Percentiles rank a stretch among this genome's conserved stretches.
phyloP scores from a whole-genome alignment of 1,139 yeast genomes.

The Trichomonascaceae sp. region DNA sequence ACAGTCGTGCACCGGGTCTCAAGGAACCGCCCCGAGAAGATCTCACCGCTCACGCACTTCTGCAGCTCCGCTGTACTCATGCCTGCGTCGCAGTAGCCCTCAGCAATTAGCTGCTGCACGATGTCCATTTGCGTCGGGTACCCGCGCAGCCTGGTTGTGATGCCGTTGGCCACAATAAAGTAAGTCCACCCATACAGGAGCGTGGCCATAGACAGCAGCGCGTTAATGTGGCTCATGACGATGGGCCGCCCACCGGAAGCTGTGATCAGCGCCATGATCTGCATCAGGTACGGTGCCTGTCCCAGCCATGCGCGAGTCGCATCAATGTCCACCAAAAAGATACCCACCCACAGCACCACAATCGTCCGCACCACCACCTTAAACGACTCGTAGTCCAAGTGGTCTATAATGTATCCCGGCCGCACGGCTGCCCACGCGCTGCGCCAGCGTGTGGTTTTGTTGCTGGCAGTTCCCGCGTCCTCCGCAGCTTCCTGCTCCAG shows the following conservation, averaged over 20 bases:
- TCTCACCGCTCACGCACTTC: slow-evolving; percentile 10
- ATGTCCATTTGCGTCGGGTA: slow-evolving; percentile 10
- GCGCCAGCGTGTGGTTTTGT: slow-evolving; percentile 1
- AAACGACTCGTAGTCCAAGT: slow-evolving; percentile 16
- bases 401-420: slow-evolving; percentile 18
- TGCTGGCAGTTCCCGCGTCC: slow-evolving; percentile 3
- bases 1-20: slow-evolving; percentile 14
- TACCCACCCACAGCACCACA: slow-evolving; percentile 16
- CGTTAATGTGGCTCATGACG: slow-evolving; percentile 10
- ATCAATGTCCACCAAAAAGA: slow-evolving; percentile 12
- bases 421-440: slow-evolving; percentile 9
- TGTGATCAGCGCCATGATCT: slow-evolving; percentile 16
- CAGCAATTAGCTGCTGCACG: slow-evolving; percentile 7
- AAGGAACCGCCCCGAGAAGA: slow-evolving; percentile 17
- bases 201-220: slow-evolving; percentile 10
- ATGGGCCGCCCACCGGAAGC: slow-evolving; percentile 19
- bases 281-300: slow-evolving; percentile 16
- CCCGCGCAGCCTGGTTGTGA: slow-evolving; percentile 17
- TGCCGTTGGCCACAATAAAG: slow-evolving; percentile 15
- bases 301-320: slow-evolving; percentile 16
- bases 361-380: slow-evolving; percentile 17
- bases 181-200: slow-evolving; percentile 13
- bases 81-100: slow-evolving; percentile 17
- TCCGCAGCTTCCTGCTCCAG: slow-evolving; percentile 1
- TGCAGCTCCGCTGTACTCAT: slow-evolving; percentile 6